Conservation (phyloP, 768 basidiomycete genomes). For the Hericium rajendrae region DNA sequence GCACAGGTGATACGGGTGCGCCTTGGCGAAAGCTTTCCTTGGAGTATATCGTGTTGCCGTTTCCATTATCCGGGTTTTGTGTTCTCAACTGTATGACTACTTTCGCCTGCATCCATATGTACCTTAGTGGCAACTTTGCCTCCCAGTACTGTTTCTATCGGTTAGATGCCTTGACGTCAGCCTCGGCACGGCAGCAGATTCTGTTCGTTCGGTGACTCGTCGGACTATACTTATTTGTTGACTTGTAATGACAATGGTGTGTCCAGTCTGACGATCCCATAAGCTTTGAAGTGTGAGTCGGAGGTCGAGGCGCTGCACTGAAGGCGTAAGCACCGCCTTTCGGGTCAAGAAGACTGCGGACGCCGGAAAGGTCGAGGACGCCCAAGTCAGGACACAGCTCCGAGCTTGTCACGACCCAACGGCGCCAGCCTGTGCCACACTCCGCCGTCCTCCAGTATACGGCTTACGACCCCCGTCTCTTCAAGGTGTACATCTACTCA, state of each 20-base stretch:
- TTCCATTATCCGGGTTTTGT: background rate
- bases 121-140: background rate
- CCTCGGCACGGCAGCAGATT: background rate
- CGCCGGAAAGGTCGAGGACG: too few species aligned
- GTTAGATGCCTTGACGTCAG: background rate
- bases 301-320: too few species aligned
- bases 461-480: too few species aligned
- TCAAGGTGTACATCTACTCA: too few species aligned
- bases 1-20: conserved; percentile 8
- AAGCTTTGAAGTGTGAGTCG: too few species aligned
- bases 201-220: background rate
- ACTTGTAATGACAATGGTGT: background rate
- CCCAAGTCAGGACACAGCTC: too few species aligned
- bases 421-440: too few species aligned
- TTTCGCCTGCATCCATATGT: background rate
- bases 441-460: too few species aligned
- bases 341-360: too few species aligned
- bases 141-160: background rate
- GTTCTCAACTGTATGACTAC: background rate
- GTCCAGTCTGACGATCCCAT: background rate
- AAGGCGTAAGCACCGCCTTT: too few species aligned
- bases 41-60: background rate
- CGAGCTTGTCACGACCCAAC: too few species aligned
- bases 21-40: background rate
- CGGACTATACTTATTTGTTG: background rate